Evolutionary conservation across 2,329 filamentous ascomycete species (phyloP).

Genomic region (Ceratocystiopsis minuta): DNA sequence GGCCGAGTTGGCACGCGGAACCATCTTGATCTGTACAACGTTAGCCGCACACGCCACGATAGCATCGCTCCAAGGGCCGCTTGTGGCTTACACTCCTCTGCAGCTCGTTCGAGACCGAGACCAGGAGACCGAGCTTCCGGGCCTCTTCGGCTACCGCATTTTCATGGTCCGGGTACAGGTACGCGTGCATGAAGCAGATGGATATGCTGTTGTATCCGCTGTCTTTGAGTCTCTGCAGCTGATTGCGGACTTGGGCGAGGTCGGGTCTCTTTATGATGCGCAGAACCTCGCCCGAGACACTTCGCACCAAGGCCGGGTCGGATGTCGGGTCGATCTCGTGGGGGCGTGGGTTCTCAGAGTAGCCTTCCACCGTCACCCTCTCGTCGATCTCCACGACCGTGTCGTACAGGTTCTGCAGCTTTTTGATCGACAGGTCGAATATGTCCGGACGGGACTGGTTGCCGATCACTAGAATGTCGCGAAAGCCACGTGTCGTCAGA

Average conservation of each 20-base stretch:
- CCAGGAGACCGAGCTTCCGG: constrained; percentile 2
- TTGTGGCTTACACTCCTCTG: too few species aligned
- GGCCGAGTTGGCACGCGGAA: constrained; percentile 50
- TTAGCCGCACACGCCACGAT: too few species aligned
- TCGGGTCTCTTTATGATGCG: constrained; percentile 23
- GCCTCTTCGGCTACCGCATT: constrained; percentile 5
- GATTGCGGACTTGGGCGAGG: constrained; percentile 29
- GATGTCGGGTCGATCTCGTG: too few species aligned
- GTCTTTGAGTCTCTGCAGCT: constrained; percentile 42
- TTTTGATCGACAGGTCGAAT: constrained; percentile 72
- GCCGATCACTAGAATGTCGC: constrained; percentile 72
- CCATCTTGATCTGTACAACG: constrained; percentile 60
- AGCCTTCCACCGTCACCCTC: constrained; percentile 52
- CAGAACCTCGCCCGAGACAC: constrained; percentile 31
- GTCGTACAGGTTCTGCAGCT: constrained; percentile 75
- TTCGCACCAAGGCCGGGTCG: too few species aligned
- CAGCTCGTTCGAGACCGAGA: constrained; percentile 1
- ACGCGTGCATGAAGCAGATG: constrained; percentile 20
- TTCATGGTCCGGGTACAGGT: constrained; percentile 10
- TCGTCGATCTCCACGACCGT: constrained; percentile 74
- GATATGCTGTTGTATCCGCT: constrained; percentile 29
- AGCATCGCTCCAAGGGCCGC: too few species aligned
- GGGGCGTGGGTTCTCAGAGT: constrained; percentile 1
- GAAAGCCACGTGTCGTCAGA: constrained; percentile 74
- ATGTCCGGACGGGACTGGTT: constrained; percentile 82